Conservation (phyloP, 2,329 filamentous ascomycete genomes). For the Exophiala alcalophila region DNA sequence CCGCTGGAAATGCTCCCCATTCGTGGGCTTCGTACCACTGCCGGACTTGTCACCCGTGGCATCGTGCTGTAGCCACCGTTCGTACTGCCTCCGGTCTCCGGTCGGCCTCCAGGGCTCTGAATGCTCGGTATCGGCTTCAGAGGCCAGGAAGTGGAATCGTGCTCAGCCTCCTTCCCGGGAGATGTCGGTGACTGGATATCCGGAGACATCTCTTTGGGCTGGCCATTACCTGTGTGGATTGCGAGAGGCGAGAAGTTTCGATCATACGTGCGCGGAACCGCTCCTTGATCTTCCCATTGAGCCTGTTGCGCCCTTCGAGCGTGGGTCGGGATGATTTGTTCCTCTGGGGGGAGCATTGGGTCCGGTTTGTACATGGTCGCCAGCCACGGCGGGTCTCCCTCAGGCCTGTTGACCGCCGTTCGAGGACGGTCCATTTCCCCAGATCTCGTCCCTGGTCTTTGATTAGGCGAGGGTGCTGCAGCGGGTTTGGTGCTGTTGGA, state of each 20-base stretch:
- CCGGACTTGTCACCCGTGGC: constrained; percentile 44
- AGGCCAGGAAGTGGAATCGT: constrained; percentile 30
- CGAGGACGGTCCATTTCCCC: constrained; percentile 51
- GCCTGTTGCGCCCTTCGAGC: constrained; percentile 88
- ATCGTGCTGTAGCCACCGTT: constrained; percentile 49
- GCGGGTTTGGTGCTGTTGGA: constrained; percentile 37
- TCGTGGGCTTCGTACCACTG: constrained; percentile 26
- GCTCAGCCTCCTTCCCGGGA: constrained; percentile 8
- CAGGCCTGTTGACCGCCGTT: constrained; percentile 66
- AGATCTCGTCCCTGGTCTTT: constrained; percentile 62
- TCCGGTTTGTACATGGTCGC: constrained; percentile 94
- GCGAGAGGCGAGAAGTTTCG: constrained; percentile 79
- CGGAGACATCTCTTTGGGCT: constrained; percentile 19
- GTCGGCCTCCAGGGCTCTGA: constrained; percentile 32
- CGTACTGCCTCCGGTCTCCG: constrained; percentile 44
- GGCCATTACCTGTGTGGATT: constrained; percentile 38
- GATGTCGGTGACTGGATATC: constrained; percentile 18
- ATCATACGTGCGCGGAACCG: constrained; percentile 80
- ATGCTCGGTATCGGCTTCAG: constrained; percentile 32
- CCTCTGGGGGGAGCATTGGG: constrained; percentile 85
- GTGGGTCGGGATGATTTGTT: constrained; percentile 92
- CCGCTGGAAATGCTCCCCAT: constrained; percentile 22
- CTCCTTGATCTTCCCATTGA: constrained; percentile 90
- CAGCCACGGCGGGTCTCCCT: constrained; percentile 95
- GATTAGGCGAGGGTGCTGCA: constrained; percentile 39